These are phyloP conservation scores for Sporobolomyces phaffii DNA, from an alignment of 768 basidiomycete genomes.

Conservation along the genomic window DNA sequence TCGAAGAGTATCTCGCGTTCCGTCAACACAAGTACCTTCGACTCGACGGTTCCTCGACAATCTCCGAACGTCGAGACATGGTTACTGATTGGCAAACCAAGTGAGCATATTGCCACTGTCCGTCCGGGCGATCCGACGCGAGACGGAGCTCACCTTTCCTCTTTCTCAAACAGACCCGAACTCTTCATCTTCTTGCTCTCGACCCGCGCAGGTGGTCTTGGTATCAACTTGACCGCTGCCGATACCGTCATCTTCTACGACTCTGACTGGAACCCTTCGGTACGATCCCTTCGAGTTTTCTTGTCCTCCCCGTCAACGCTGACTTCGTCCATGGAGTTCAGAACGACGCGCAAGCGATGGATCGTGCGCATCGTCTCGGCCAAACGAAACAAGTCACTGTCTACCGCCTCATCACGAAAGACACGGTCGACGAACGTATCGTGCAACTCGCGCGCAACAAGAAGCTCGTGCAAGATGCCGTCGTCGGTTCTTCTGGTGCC, in stretches of 20 bases:
- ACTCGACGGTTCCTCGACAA: constrained; percentile 62
- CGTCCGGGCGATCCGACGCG: neutral
- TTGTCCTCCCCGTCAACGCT: neutral
- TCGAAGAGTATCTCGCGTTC: constrained; percentile 97
- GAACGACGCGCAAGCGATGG: constrained; percentile 74
- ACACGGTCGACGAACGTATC: constrained; percentile 95
- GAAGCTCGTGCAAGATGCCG: constrained; percentile 81
- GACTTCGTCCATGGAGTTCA: constrained; percentile 47
- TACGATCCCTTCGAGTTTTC: neutral
- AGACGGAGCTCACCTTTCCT: neutral
- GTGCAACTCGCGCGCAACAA: constrained; percentile 73
- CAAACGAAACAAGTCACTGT: constrained; percentile 77
- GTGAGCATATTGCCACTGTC: constrained; percentile 49
- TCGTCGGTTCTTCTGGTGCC: constrained; percentile 60
- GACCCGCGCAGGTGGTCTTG: constrained; percentile 79
- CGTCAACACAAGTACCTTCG: constrained; percentile 55
- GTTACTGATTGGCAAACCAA: constrained; percentile 98
- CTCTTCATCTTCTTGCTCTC: constrained; percentile 85
- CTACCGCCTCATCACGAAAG: constrained; percentile 58
- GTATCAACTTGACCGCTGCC: constrained; percentile 52
- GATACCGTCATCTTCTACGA: constrained; percentile 78
- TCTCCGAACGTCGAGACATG: constrained; percentile 97
- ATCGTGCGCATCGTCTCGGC: constrained; percentile 88
- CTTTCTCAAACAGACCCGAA: constrained; percentile 69
- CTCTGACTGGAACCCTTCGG: constrained; percentile 85